Percentiles rank a stretch among this genome's conserved stretches.
phyloP scores from a whole-genome alignment of 1,139 yeast species.

The Debaryomyces coudertii region DNA sequence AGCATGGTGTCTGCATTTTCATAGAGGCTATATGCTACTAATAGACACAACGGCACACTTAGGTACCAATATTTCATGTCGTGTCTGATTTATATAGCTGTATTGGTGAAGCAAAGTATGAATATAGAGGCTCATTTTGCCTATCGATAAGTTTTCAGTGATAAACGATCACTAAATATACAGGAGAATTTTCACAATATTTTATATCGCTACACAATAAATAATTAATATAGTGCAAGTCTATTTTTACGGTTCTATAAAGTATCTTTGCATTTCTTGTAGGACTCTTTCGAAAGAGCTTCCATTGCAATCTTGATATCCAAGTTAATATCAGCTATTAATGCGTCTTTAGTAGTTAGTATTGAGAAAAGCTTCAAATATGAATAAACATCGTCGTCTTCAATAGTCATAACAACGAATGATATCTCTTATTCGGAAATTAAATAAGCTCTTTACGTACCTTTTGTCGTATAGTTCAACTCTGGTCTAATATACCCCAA shows the following conservation, averaged over 20 bases:
- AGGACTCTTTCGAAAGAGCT: constrained; percentile 38
- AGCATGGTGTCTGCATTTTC: neutral
- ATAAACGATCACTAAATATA: neutral
- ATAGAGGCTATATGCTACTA: constrained; percentile 1
- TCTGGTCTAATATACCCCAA: constrained; percentile 94
- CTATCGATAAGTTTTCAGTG: neutral
- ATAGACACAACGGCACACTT: neutral
- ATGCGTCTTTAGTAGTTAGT: constrained; percentile 56
- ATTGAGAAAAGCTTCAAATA: neutral
- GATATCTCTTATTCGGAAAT: neutral
- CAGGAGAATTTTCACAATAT: neutral
- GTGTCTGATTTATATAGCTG: neutral
- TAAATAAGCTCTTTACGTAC: constrained; percentile 21
- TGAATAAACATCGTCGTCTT: constrained; percentile 26
- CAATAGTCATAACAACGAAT: constrained; percentile 64
- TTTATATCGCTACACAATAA: neutral
- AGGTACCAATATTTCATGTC: constrained; percentile 2
- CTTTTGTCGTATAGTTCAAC: constrained; percentile 75
- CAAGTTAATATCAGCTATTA: constrained; percentile 78
- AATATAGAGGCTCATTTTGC: neutral
- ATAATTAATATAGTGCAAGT: too few species aligned
- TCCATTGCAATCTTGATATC: constrained; percentile 73
- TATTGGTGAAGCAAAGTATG: neutral
- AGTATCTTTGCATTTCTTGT: constrained; percentile 16
- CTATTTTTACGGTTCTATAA: constrained; percentile 10